These are phyloP conservation scores for Scutellaria minor DNA, from an alignment of 257 asterid species.

Conservation along the genomic window DNA sequence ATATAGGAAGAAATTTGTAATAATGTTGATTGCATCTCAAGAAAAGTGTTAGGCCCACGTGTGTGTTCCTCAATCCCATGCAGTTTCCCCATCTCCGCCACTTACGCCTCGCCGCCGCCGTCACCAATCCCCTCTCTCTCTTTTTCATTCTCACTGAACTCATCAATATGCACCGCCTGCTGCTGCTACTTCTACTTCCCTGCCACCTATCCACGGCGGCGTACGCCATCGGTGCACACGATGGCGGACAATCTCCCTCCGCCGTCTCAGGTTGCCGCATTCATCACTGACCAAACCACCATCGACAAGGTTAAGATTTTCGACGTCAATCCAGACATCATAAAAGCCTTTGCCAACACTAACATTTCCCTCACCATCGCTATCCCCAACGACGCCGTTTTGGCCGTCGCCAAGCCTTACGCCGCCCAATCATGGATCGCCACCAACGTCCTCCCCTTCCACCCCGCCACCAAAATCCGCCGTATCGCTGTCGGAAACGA, in stretches of 20 bases:
- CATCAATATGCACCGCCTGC: neutral
- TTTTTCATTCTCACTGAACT: no score
- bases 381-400: constrained; percentile 39
- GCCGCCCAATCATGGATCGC: constrained; percentile 37
- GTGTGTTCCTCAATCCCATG: no score
- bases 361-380: constrained; percentile 49
- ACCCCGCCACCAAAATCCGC: constrained; percentile 41
- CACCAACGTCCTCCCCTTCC: constrained; percentile 34
- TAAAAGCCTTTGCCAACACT: constrained; percentile 48
- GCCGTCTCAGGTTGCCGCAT: constrained; percentile 48
- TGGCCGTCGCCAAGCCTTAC: constrained; percentile 22
- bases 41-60: no score
- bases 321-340: constrained; percentile 48
- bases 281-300: constrained; percentile 43
- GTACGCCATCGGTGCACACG: constrained; percentile 47
- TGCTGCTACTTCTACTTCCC: neutral
- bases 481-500: constrained; percentile 49
- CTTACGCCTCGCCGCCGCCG: no score
- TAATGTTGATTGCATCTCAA: no score
- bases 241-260: constrained; percentile 60
- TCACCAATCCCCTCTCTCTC: no score
- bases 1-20: no score
- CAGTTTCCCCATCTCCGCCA: no score
- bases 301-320: constrained; percentile 52
- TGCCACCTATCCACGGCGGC: constrained; percentile 33